Evolutionary conservation across 2,329 filamentous ascomycete species (phyloP).

Genomic region (Beauveria australis): DNA sequence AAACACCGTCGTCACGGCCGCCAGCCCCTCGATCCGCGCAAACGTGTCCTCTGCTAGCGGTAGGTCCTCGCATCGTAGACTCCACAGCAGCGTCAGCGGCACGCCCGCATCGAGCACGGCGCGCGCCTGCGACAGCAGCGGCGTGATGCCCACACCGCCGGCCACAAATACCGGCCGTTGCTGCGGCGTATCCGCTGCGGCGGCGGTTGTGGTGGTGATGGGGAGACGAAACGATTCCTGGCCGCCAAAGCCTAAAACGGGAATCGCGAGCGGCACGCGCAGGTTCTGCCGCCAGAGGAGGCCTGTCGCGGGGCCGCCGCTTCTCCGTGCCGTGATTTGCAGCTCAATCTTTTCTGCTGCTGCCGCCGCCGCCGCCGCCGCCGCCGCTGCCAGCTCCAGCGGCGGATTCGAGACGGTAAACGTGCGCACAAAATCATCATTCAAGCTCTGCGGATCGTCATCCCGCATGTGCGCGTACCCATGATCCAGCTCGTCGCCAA

Average conservation of each 20-base stretch:
- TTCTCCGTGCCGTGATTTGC: conserved; percentile 63
- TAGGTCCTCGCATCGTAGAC: conserved; percentile 52
- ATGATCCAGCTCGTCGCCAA: conserved; percentile 56
- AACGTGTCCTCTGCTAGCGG: conserved; percentile 54
- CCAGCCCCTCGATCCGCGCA: conserved; percentile 41
- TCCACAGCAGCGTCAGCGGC: conserved; percentile 59
- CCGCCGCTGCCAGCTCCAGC: conserved; percentile 24
- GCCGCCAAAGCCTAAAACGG: conserved; percentile 67
- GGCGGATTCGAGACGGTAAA: conserved; percentile 69
- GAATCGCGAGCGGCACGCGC: conserved; percentile 49
- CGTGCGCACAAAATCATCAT: conserved; percentile 76
- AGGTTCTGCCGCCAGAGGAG: conserved; percentile 54
- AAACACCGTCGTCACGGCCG: conserved; percentile 48
- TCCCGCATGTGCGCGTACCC: conserved; percentile 82
- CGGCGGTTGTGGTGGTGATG: not conserved
- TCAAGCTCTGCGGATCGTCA: conserved; percentile 68
- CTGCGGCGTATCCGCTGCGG: conserved; percentile 12
- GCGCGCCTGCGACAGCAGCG: conserved; percentile 60
- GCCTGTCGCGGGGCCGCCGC: conserved; percentile 56
- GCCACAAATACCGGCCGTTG: conserved; percentile 54
- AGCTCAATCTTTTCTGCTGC: conserved; percentile 35
- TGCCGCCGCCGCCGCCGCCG: no score
- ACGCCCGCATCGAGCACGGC: conserved; percentile 31
- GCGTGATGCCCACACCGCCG: conserved; percentile 77
- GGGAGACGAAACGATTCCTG: conserved; percentile 35